Base-by-base conservation (phyloP, 2,329 filamentous ascomycete species). In the Diaporthe citri region DNA sequence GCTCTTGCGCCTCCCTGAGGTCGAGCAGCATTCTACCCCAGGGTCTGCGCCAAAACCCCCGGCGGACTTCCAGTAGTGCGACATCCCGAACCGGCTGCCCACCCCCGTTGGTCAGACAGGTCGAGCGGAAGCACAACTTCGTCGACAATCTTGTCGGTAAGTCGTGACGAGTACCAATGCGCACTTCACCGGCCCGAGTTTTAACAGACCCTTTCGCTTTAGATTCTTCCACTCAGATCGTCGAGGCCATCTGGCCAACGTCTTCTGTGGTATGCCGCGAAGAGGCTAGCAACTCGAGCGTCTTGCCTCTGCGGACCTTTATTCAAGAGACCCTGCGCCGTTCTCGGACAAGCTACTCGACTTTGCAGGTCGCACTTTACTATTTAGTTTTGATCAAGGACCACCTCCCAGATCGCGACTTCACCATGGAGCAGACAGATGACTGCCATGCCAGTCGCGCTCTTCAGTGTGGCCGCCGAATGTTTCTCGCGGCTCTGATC, bases 71-170 rank as follows among this genome's bases (percentile, higher is more conserved):
- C 74, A 87, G 86, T 77, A 89, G 90, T 76, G 84, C 88, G 43
- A 87, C 88, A 74, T 84, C 88, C 75, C 88, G 89, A 80, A 85
- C 90, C 78, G 90, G 90, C 79, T 89, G 90, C 80, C 93, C 94
- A 80, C 95, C 96, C 67, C 86, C 93, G 75, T 90, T 98, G 78
- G 89, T 96, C 77, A 93, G 96, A 81, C 96, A 98, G 87, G 91
- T 92, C 81, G 95, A 98, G 86, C 94, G 96, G 82, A 98, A 98
- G 88, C 91, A 95, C 82, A 96, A 94, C 85, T 98, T 98, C 82
- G 96, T 98, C 85, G 96, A 98, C 85, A 97, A 93, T 85, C 94
- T 98, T 84, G 96, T 98, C 88, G 96, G 96, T 98, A 95, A 95
- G 96, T 69, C 83, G 80, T 82, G 80, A 76, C 77, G 78, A 79